A percentile compares a stretch with the other conserved stretches of the same genome.
phyloP scores from a whole-genome alignment of 306 rosid species.

The Myrica gale region DNA sequence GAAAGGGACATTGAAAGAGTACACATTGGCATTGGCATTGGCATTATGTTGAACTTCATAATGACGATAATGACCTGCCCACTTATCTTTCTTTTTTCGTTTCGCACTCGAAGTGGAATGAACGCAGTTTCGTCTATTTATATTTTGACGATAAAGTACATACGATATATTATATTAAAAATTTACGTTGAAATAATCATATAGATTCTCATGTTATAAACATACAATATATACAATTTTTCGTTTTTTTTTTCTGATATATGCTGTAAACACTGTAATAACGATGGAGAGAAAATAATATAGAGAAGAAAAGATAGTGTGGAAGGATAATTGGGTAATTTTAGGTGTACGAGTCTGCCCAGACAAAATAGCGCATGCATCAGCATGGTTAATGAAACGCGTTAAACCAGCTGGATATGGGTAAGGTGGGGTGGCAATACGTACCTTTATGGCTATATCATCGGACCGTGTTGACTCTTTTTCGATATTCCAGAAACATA shows the following conservation, averaged over 20 bases:
- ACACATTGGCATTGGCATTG: neutral
- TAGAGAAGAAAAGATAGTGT: neutral
- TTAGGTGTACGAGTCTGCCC: neutral
- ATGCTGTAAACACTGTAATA: neutral
- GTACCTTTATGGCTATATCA: neutral
- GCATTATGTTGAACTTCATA: neutral
- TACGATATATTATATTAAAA: neutral
- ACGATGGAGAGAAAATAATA: neutral
- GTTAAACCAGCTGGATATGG: slow-evolving; percentile 10
- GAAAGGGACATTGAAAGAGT: neutral
- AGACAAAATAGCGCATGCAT: neutral
- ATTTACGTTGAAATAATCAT: too few relatives aligned
- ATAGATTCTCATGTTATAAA: too few relatives aligned
- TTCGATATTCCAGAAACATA: neutral
- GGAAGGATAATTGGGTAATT: neutral
- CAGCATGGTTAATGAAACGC: neutral
- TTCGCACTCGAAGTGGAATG: too few relatives aligned
- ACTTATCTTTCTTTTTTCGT: neutral
- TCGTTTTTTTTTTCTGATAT: too few relatives aligned
- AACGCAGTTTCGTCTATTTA: too few relatives aligned
- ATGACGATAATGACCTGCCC: neutral
- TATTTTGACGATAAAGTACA: too few relatives aligned
- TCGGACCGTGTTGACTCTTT: neutral
- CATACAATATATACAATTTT: too few relatives aligned
- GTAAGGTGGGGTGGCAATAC: neutral